These are phyloP conservation scores for Rutidosis leptorrhynchoides DNA, from an alignment of 129 eudicot species.

Conservation along the genomic window DNA sequence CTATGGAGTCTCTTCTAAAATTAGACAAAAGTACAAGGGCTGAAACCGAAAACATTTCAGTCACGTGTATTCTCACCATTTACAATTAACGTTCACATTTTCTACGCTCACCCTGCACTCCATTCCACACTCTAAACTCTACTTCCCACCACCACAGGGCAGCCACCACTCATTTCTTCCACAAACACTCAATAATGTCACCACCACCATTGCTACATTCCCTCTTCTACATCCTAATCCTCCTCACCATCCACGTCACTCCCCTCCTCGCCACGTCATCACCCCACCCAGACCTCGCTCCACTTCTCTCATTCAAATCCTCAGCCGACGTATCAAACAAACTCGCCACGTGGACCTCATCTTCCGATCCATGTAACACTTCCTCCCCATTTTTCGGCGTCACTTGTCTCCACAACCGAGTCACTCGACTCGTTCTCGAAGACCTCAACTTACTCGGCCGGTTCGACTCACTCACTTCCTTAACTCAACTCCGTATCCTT, in stretches of 20 bases:
- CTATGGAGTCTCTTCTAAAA: not conserved
- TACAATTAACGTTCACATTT: conserved; percentile 33
- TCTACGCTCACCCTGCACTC: conserved; percentile 15
- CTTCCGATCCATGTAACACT: conserved; percentile 49
- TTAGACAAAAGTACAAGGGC: not conserved
- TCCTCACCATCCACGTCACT: conserved; percentile 24
- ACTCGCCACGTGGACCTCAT: conserved; percentile 55
- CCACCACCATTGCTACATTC: conserved; percentile 27
- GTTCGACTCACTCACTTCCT: conserved; percentile 40
- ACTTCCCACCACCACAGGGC: not conserved
- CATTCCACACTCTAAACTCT: conserved; percentile 14
- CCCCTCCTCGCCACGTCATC: conserved; percentile 16
- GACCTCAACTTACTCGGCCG: conserved; percentile 46
- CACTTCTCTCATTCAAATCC: conserved; percentile 65
- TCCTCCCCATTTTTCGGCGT: conserved; percentile 48
- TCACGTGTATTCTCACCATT: not conserved
- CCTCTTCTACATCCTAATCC: conserved; percentile 10
- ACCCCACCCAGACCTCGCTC: conserved; percentile 47
- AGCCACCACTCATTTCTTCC: not conserved
- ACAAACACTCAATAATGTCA: conserved; percentile 21
- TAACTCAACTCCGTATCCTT: conserved; percentile 68
- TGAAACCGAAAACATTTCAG: not conserved
- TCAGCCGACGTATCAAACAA: conserved; percentile 35
- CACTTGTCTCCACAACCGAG: conserved; percentile 64
- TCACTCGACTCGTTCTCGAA: conserved; percentile 72